Base-by-base conservation (phyloP, 2,329 filamentous ascomycete species). In the Penicillium sp. region DNA sequence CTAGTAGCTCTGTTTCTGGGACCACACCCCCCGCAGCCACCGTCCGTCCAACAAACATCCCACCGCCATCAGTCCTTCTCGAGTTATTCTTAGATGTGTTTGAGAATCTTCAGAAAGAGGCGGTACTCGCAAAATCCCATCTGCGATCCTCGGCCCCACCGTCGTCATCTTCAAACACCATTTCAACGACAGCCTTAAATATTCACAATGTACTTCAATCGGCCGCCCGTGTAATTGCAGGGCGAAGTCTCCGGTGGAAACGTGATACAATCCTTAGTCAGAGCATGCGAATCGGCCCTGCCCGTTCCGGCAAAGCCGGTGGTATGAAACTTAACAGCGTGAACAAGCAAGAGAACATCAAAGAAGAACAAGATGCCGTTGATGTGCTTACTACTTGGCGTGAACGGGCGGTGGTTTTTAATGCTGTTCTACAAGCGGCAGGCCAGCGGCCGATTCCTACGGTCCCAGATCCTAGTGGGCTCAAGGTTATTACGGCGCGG, bases 311-410 rank as follows among this genome's bases (percentile, higher is more conserved):
- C 3, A 91, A 90, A 67, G 74, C 77, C 50, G 87, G 82, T n/a
- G 86, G 93, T 4, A 97, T 97, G 93, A 97, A 97, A 75, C 84
- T 97, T 21, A 85, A 89, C 0, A 89, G 91, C 13, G 80, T 97
- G 41, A 93, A 96, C 75, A 93, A 89, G 75, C 84, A 86, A 4
- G 92, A 97, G 73, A 81, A 84, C n/a, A 81, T 85, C 25, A 89
- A 91, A 57, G 93, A 97, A 77, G 89, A 96, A 63, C 85, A 92
- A 64, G 92, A 96, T 75, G 89, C 87, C 0, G 84, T 88, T 8
- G 93, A 96, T 70, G 86, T 92, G 4, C 81, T 91, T 1, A 81
- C 83, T 15, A 81, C 83, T 15, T 97, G 92, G 92, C 87, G 86
- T 68, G 84, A 86, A 53, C 84, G 91, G 59, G 82, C 93, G 21